phyloP scores from a whole-genome alignment of 306 rosid genomes.

The Clitoria ternatea region DNA sequence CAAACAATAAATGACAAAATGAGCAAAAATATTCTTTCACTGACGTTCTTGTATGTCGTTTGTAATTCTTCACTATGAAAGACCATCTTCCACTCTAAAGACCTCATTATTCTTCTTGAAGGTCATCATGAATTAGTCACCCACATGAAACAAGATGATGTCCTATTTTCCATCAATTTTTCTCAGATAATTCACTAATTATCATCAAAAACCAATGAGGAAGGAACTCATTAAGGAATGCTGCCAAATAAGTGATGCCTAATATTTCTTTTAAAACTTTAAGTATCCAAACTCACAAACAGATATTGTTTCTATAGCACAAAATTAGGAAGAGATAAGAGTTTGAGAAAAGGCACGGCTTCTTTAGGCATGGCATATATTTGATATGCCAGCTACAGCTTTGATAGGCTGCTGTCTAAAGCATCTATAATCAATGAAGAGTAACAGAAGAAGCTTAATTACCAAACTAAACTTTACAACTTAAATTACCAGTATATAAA shows the following conservation, averaged over 20 bases:
- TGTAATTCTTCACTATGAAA: background rate
- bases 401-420: slow-evolving; percentile 6
- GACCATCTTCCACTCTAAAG: background rate
- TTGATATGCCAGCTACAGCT: background rate
- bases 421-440: background rate
- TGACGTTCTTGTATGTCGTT: background rate
- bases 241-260: too few relatives aligned
- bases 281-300: slow-evolving; percentile 18
- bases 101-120: background rate
- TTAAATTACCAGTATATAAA: background rate
- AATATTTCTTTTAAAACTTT: slow-evolving; percentile 32
- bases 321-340: background rate
- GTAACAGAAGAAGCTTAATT: too few relatives aligned
- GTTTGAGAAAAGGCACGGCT: background rate
- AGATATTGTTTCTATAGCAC: background rate
- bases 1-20: background rate
- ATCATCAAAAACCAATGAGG: too few relatives aligned
- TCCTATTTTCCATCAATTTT: background rate
- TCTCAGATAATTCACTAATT: too few relatives aligned
- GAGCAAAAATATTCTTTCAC: background rate
- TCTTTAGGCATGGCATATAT: background rate
- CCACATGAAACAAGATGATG: background rate
- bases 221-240: too few relatives aligned
- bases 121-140: too few relatives aligned
- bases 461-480: slow-evolving; percentile 1